These are phyloP conservation scores for Penicillium sp. DNA, from an alignment of 2,329 filamentous ascomycete species.

Conservation along the genomic window DNA sequence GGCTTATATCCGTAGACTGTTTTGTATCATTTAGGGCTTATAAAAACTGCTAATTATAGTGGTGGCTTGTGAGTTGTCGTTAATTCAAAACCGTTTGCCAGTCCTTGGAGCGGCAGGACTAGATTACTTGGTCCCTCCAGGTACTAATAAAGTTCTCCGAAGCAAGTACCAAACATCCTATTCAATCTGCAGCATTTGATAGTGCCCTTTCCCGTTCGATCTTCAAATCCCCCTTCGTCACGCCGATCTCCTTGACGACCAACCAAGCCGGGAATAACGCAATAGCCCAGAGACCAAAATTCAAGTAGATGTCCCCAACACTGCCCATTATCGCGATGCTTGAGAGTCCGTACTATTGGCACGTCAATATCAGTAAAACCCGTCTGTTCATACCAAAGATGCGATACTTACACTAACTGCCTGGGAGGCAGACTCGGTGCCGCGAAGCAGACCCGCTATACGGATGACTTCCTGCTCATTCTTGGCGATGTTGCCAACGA, in stretches of 20 bases:
- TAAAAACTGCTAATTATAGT: too few species aligned
- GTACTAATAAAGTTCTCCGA: too few species aligned
- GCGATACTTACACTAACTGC: constrained; percentile 54
- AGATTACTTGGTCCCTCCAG: too few species aligned
- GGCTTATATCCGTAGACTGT: too few species aligned
- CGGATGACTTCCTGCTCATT: constrained; percentile 63
- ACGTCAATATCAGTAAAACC: not conserved
- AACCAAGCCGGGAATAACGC: constrained; percentile 64
- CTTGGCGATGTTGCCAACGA: constrained; percentile 62
- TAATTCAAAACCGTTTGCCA: too few species aligned
- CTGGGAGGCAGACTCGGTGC: constrained; percentile 69
- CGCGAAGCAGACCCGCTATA: constrained; percentile 63
- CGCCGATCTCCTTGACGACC: constrained; percentile 57
- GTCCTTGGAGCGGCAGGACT: too few species aligned
- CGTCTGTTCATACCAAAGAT: not conserved
- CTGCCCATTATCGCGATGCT: constrained; percentile 60
- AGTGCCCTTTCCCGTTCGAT: constrained; percentile 21
- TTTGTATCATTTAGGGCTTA: too few species aligned
- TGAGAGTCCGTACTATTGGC: constrained; percentile 57
- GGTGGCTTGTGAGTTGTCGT: too few species aligned
- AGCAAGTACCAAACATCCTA: too few species aligned
- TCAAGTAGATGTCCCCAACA: constrained; percentile 65
- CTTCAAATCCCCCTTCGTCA: constrained; percentile 27
- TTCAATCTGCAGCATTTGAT: not conserved
- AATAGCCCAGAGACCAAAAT: constrained; percentile 65